These are phyloP conservation scores for Amanita thiersii DNA, from an alignment of 768 basidiomycete genomes.

Conservation along the genomic window DNA sequence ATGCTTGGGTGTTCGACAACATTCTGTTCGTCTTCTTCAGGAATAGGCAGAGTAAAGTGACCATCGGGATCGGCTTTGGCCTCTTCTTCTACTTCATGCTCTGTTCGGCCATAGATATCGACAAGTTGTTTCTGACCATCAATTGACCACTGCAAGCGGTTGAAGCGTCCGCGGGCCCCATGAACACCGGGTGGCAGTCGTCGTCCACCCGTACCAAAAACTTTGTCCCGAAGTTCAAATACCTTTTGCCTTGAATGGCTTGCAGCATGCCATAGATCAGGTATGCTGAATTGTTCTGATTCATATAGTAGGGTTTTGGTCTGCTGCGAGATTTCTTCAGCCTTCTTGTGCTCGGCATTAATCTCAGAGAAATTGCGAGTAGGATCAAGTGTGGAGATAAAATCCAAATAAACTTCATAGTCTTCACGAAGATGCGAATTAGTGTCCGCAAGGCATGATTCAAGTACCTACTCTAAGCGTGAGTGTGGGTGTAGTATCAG, in stretches of 20 bases:
- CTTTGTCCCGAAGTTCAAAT: constrained; percentile 55
- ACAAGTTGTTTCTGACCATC: constrained; percentile 57
- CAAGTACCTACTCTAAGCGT: constrained; percentile 32
- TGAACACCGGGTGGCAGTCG: constrained; percentile 40
- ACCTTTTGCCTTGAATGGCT: constrained; percentile 54
- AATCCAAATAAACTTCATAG: constrained; percentile 42
- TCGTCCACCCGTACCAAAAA: constrained; percentile 55
- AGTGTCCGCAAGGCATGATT: constrained; percentile 40
- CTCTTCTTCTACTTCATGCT: constrained; percentile 74
- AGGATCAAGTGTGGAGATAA: constrained; percentile 40
- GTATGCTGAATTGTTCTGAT: constrained; percentile 56
- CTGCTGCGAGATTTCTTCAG: constrained; percentile 49
- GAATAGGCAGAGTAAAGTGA: constrained; percentile 8
- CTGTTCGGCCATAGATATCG: constrained; percentile 62
- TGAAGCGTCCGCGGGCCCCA: constrained; percentile 52
- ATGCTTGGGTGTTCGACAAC: constrained; percentile 50
- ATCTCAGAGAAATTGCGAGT: constrained; percentile 42
- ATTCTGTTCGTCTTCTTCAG: constrained; percentile 41
- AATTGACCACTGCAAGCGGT: constrained; percentile 62
- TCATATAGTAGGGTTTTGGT: constrained; percentile 67
- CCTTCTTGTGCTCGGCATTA: constrained; percentile 39
- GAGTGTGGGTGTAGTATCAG: neutral
- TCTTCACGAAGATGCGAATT: constrained; percentile 52
- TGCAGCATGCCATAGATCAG: constrained; percentile 61
- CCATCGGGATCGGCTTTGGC: constrained; percentile 20